These are phyloP conservation scores for Fomitopsis palustris DNA, from an alignment of 1,284 basidiomycete species.

Conservation along the genomic window DNA sequence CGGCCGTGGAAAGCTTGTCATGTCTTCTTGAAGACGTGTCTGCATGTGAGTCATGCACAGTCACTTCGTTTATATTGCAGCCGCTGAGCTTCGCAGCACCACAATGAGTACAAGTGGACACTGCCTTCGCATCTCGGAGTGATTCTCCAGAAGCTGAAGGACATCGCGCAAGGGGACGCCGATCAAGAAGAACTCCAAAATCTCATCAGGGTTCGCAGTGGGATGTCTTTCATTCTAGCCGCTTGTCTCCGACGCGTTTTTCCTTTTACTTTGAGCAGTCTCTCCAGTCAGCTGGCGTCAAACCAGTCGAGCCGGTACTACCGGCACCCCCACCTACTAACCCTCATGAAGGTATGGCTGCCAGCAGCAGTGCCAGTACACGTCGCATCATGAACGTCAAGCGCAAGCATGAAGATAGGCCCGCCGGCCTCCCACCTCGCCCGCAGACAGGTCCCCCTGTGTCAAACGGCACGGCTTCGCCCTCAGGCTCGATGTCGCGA, in stretches of 20 bases:
- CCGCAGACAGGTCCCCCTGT: conserved; percentile 1
- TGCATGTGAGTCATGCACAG: conserved; percentile 35
- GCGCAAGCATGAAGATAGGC: conserved; percentile 19
- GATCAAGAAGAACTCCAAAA: conserved; percentile 41
- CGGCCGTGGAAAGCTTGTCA: conserved; percentile 37
- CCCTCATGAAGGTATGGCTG: conserved; percentile 13
- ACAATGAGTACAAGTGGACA: conserved; percentile 41
- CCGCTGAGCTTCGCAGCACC: conserved; percentile 35
- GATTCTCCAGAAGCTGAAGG: conserved; percentile 36
- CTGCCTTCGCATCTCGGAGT: conserved; percentile 40
- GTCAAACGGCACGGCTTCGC: background rate
- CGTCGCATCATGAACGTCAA: conserved; percentile 25
- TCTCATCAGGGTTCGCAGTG: conserved; percentile 66
- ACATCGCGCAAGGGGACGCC: conserved; percentile 16
- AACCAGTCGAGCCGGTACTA: conserved; percentile 12
- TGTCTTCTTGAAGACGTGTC: conserved; percentile 37
- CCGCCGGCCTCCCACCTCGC: conserved; percentile 5
- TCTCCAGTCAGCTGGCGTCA: conserved; percentile 20
- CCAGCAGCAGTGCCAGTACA: conserved; percentile 5
- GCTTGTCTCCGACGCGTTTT: conserved; percentile 41
- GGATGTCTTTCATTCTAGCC: conserved; percentile 42
- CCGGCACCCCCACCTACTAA: conserved; percentile 20
- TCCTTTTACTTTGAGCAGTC: conserved; percentile 53
- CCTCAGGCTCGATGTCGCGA: conserved; percentile 4
- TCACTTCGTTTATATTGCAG: conserved; percentile 9